phyloP scores from a whole-genome alignment of 768 basidiomycete genomes.

The Phlebiopsis gigantea region DNA sequence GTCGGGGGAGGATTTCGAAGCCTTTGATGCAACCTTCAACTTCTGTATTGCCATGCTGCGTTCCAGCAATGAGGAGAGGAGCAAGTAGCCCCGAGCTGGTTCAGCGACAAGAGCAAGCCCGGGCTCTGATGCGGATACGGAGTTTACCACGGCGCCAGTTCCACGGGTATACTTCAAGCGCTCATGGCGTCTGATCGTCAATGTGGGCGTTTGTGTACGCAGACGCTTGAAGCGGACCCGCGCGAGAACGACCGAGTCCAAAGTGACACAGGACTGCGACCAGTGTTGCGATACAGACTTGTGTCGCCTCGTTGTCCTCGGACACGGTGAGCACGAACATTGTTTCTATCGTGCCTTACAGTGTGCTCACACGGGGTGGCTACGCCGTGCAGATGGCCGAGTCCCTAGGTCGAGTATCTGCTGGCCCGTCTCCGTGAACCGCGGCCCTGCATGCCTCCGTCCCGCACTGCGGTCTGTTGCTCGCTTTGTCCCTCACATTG shows the following conservation, averaged over 20 bases:
- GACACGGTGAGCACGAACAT: neutral
- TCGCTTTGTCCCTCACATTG: neutral
- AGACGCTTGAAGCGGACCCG: neutral
- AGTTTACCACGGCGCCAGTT: neutral
- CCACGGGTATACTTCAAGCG: neutral
- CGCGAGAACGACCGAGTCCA: too few relatives aligned
- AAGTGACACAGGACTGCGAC: neutral
- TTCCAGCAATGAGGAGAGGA: neutral
- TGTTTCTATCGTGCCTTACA: neutral
- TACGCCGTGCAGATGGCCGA: neutral
- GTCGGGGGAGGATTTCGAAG: neutral
- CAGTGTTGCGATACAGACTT: neutral
- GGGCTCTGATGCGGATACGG: neutral
- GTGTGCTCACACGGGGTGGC: neutral
- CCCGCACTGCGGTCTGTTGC: neutral
- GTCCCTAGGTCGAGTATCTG: neutral
- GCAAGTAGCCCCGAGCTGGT: neutral
- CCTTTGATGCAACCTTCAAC: neutral
- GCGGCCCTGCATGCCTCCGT: neutral
- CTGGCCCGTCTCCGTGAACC: too few relatives aligned
- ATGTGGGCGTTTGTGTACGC: neutral
- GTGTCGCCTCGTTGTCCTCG: neutral
- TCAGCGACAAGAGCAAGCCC: neutral
- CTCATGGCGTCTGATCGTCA: neutral
- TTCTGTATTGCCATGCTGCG: conserved; percentile 2